Base-by-base conservation (phyloP, 805 yeast species). In the Tetrapisispora phaffii region DNA sequence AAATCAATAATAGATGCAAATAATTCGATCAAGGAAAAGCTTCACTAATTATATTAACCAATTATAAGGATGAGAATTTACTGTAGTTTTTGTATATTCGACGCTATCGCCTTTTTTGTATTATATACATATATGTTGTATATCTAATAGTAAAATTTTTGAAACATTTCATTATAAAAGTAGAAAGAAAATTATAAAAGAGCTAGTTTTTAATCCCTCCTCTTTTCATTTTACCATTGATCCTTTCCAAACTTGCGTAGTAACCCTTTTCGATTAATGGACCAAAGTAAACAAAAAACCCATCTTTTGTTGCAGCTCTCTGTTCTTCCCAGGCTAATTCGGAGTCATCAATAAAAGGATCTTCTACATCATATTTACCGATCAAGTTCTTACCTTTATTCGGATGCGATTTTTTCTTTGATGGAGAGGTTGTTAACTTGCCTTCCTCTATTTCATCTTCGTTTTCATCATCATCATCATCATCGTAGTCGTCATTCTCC, bases 261-360 rank as follows among this genome's bases (percentile, higher is more conserved):
- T 71, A 70, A 15, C 72, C 72, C 41, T 76, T 80, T 39, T 82
- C 89, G 24, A 82, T 79, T 48, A 90, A 68, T 2, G 95, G 94
- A 0, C 99, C 99, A 70, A 88, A 85, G 63, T 80, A 93, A 0
- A 93, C 96, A 54, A 90, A 93, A 60, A 89, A 93, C 1, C 97
- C 98, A 58, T 93, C 97, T 52, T 84, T 84, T 0, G 96, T 88
- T 1, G 90, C 80, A 2, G 90, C 89, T 8, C 95, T 80, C 56
- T 85, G 94, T 62, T 89, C 96, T 65, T 93, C 98, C 84, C 93
- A 84, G 46, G 79, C 75, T 54, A 88, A 69, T 65, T 93, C 99
- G 15, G 86, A 76, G 65, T 93, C 98, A 66, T 93, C 99, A 47
- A 93, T 93, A 58, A 93, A 93, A 2, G 97, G 98, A 63, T 93